These are phyloP conservation scores for Cicer bijugum DNA, from an alignment of 306 rosid genomes.

Conservation along the genomic window DNA sequence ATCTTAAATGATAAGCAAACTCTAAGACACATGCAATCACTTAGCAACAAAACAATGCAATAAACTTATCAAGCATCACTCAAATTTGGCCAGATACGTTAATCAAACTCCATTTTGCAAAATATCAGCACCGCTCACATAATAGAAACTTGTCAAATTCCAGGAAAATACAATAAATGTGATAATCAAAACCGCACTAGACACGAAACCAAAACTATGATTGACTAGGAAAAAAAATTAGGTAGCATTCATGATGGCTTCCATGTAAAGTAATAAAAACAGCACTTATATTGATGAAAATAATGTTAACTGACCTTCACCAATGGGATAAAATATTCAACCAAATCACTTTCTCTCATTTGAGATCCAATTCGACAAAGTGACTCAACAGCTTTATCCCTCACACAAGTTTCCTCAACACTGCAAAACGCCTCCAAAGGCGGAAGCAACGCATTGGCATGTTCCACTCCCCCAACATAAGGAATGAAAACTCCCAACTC, in stretches of 20 bases:
- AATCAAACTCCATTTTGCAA: conserved; percentile 12
- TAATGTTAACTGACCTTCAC: conserved; percentile 70
- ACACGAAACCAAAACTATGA: conserved; percentile 21
- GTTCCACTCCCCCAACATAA: conserved; percentile 95
- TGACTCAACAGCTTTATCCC: conserved; percentile 94
- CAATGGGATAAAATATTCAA: conserved; percentile 81
- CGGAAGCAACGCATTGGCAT: conserved; percentile 83
- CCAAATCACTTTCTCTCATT: conserved; percentile 91
- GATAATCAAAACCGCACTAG: conserved; percentile 28
- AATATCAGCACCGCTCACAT: background rate
- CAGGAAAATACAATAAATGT: conserved; percentile 3
- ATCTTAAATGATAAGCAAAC: conserved; percentile 13
- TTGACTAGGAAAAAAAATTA: background rate
- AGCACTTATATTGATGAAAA: conserved; percentile 14
- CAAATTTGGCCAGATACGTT: conserved; percentile 5
- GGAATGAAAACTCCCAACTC: conserved; percentile 96
- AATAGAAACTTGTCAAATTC: conserved; percentile 21
- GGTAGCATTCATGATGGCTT: conserved; percentile 33
- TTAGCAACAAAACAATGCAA: conserved; percentile 32
- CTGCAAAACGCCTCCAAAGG: conserved; percentile 89
- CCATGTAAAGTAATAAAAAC: conserved; percentile 6
- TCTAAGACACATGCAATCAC: background rate
- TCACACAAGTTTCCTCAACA: conserved; percentile 95
- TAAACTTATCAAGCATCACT: background rate
- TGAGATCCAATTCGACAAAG: conserved; percentile 94